Base-by-base conservation (phyloP, 441 rosid species). In the Breynia disticha region DNA sequence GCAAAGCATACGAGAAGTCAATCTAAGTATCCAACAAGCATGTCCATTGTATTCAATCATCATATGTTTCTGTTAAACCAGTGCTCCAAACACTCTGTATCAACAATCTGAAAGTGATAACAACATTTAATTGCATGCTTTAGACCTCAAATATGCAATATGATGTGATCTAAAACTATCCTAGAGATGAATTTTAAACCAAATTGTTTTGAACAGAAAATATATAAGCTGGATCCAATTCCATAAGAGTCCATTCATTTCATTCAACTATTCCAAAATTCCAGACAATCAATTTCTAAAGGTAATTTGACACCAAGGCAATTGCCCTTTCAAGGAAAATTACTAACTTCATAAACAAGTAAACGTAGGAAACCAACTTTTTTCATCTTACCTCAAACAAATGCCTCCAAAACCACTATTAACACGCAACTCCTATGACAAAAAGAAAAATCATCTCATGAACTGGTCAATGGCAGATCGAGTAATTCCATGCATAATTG, bases 381-480 rank as follows among this genome's bases (percentile, higher is more conserved):
- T 43, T 7, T 37, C 51, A 37, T 50, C 18, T 63, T 75, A 93
- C 97, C 98, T 93, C 67, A 93, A 67, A 70, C 75, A 91, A 70
- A 93, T 69, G 51, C 97, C 98, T 12, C 98, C 88, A 46, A 93
- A 93, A 52, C 93, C 88, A 60, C 75, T 73, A 65, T 68, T 77
- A 46, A 88, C 90, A 0, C 93, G 88, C 57, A 93, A 63, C 71
- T 86, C 98, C 98, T 93, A 85, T 78, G 78, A 28, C 35, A 28
- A 28, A 28, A 28, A 28, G 35, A 22, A 56, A 50, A 54, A 70
- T 39, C 21, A 19, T 52, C 52, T 46, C 48, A 41, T 56, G 50
- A 47, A 46, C 55, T 32, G 54, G 13, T 56, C 39, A 65, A 45
- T 13, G 28, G 37, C 28, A 51, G 47, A n/a, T 45, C 43, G 57